phyloP scores from a whole-genome alignment of 192 early-diverging fungal species.

The Pilaira anomala region DNA sequence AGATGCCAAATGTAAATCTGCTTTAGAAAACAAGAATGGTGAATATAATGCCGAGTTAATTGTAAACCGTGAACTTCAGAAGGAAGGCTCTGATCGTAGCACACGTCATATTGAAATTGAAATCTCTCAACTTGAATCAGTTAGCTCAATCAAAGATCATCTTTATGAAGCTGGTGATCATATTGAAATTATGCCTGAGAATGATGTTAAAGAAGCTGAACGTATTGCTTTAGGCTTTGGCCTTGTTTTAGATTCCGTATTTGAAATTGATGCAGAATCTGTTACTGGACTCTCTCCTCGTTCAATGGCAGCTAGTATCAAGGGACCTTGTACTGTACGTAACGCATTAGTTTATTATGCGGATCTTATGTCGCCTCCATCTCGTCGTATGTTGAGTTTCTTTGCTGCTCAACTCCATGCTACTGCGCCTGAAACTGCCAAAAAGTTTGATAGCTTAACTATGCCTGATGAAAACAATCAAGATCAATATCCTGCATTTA shows the following conservation, averaged over 20 bases:
- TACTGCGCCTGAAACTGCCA: conserved; percentile 32
- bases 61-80: conserved; percentile 43
- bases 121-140: conserved; percentile 5
- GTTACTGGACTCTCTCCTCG: conserved; percentile 36
- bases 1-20: conserved; percentile 4
- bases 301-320: conserved; percentile 41
- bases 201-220: conserved; percentile 38
- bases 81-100: conserved; percentile 34
- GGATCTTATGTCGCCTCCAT: conserved; percentile 44
- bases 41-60: conserved; percentile 33
- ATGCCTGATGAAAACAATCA: conserved; percentile 30
- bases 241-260: conserved; percentile 49
- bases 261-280: conserved; percentile 37
- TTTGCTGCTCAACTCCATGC: conserved; percentile 40
- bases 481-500: conserved; percentile 40
- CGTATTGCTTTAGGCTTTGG: conserved; percentile 43
- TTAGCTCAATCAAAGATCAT: neutral
- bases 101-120: conserved; percentile 46
- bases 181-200: conserved; percentile 49
- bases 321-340: conserved; percentile 43
- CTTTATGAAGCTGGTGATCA: conserved; percentile 51
- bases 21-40: conserved; percentile 18
- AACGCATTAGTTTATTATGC: conserved; percentile 46
- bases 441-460: conserved; percentile 27
- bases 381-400: conserved; percentile 36